Evolutionary conservation across 2,329 filamentous ascomycete genomes (phyloP), one percentile per base, ranked within the genome.

Genomic region (Penicillium sp.): DNA sequence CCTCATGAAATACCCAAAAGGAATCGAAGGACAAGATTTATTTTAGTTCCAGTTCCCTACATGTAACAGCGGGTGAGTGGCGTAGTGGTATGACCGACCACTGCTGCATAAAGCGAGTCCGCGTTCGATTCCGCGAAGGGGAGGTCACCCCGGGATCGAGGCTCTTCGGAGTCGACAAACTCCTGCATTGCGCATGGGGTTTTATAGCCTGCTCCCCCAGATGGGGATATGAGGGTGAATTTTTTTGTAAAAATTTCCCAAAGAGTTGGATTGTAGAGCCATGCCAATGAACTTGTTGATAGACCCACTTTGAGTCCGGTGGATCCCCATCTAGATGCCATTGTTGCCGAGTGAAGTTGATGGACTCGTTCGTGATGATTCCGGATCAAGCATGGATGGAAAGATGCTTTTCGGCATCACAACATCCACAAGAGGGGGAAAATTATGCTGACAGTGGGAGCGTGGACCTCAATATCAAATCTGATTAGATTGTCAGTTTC

Each of bases 161-260:
- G 41, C 25, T 13, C 41, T 9, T 25, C 8, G 24, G 9, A 9
- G 8, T 6, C 18, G 11, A 2, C 33, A 43, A 43, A 35, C 32
- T 35, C 18, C 32, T 35, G 24, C 32, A 42, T 34, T 25, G 13
- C 39, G 28, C 28, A 24, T 32, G 28, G 27, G 33, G 43, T 28
- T 49, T 46, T 49, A 46, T 43, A 49, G 39, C 43, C 43, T 45
- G 43, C 26, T 26, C 13, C 38, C 27, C 13, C 42, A 35, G 32
- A 38, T 28, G 46, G 29, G 36, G 24, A 7, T 12, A 43, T 33
- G 36, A 39, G 36, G 38, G 43, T 49, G 47, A 45, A 49, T 45
- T 45, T 45, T 48, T 45, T 32, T 37, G 9, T 5, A 13, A 13
- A 35, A 43, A 26, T 35, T 4, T 13, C 3, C 7, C 13, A 13